These are phyloP conservation scores for Ophiosphaerella herpotricha DNA, from an alignment of 2,329 filamentous ascomycete species.

Conservation along the genomic window DNA sequence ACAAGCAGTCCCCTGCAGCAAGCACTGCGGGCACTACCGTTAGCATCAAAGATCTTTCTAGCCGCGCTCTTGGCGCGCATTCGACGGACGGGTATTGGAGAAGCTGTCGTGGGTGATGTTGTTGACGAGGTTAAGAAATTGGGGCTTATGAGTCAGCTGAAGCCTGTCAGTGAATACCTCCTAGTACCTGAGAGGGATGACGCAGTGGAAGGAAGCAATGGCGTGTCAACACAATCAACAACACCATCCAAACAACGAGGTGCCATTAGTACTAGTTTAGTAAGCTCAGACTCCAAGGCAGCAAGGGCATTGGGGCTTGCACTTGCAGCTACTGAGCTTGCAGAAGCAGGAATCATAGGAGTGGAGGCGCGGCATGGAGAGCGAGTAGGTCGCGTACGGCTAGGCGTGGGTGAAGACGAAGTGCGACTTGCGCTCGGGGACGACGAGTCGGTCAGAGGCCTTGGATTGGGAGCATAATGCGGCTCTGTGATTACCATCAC, in stretches of 20 bases:
- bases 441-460: constrained; percentile 80
- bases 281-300: constrained; percentile 38
- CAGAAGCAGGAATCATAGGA: constrained; percentile 85
- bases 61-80: constrained; percentile 79
- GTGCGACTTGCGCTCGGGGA: constrained; percentile 85
- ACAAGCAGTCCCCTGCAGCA: constrained; percentile 91
- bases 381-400: constrained; percentile 81
- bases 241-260: constrained; percentile 25
- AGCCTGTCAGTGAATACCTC: constrained; percentile 65
- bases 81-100: constrained; percentile 80
- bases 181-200: constrained; percentile 49
- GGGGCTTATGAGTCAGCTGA: constrained; percentile 63
- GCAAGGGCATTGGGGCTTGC: constrained; percentile 63
- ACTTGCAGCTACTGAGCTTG: constrained; percentile 77
- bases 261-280: constrained; percentile 17
- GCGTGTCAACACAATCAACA: constrained; percentile 9
- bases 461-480: constrained; percentile 57
- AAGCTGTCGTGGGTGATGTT: constrained; percentile 87
- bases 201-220: constrained; percentile 10
- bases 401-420: constrained; percentile 89
- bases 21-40: constrained; percentile 79
- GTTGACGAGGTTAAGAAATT: constrained; percentile 81
- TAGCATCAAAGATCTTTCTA: constrained; percentile 83
- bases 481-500: background rate
- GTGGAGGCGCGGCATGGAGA: constrained; percentile 79